Base-by-base conservation (phyloP, 1,139 yeast species). In the Saccharomyces hybrid region DNA sequence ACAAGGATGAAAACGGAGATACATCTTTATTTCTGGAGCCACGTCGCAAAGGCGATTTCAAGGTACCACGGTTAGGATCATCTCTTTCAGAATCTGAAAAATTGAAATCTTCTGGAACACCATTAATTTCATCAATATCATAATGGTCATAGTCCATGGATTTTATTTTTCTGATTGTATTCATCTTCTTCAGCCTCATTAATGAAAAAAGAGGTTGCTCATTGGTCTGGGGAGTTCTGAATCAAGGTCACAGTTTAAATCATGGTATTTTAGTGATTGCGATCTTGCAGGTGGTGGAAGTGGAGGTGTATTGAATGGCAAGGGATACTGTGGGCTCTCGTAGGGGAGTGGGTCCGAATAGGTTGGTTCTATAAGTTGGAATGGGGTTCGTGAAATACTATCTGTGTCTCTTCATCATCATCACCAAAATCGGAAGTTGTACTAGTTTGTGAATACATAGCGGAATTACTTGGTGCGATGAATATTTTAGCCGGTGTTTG, bases 21-120 rank as follows among this genome's bases (percentile, higher is more conserved):
- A 67, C 34, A 49, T 41, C 50, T 31, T 16, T 48, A 19, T 26
- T 31, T 11, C n/a, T 27, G 16, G 6, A 3, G 14, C 28, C 31
- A 14, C 49, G 29, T 49, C 29, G 11, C 5, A 38, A 26, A 46
- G 34, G 46, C 47, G 49, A 52, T 27, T 14, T 32, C 51, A 32
- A n/a, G 7, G 34, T 14, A 29, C 49, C 51, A 38, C 24, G 24
- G 19, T n/a, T 44, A n/a, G 28, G 47, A 38, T 44, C 46, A 47
- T 62, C 64, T 47, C 65, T 64, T 21, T 69, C 68, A 21, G 70
- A 67, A 11, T 73, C 75, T 9, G 76, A 78, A 61, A 80, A 81
- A 52, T 81, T 83, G 61, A 70, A 82, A 60, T 82, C 87, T 63
- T 80, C 86, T 0, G 87, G 86, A 2, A 82, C 69, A 49, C 71